A percentile compares a stretch with the other conserved stretches of the same genome.
These are phyloP conservation scores for Diaporthe australafricana DNA, from an alignment of 2,329 filamentous ascomycete genomes.

Conservation along the genomic window DNA sequence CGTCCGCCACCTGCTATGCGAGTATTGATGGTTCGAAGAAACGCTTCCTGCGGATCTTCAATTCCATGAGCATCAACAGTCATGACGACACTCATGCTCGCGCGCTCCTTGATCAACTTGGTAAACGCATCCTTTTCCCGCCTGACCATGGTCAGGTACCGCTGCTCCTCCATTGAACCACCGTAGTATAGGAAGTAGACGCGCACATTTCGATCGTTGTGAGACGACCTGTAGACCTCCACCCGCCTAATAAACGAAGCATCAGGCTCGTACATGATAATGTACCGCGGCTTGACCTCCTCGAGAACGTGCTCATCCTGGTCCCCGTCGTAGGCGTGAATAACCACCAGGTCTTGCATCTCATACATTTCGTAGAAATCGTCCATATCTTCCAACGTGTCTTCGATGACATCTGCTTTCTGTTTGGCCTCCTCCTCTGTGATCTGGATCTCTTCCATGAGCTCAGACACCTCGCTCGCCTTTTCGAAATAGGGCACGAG, in stretches of 20 bases:
- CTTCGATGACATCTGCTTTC: slow-evolving; percentile 80
- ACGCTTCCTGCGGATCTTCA: slow-evolving; percentile 89
- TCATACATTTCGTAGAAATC: slow-evolving; percentile 92
- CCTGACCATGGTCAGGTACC: slow-evolving; percentile 89
- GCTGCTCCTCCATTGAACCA: slow-evolving; percentile 93
- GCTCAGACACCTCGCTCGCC: slow-evolving; percentile 81
- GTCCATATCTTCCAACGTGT: slow-evolving; percentile 91
- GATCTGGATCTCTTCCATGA: slow-evolving; percentile 86
- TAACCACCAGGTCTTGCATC: slow-evolving; percentile 86
- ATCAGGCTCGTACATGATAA: slow-evolving; percentile 99
- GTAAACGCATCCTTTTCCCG: slow-evolving; percentile 97
- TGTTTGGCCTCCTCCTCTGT: slow-evolving; percentile 80
- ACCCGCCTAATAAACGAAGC: slow-evolving; percentile 93
- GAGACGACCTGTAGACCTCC: slow-evolving; percentile 95
- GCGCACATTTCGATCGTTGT: slow-evolving; percentile 87
- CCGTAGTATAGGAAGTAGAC: slow-evolving; percentile 99
- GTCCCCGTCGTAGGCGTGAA: slow-evolving; percentile 95
- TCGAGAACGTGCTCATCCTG: slow-evolving; percentile 97
- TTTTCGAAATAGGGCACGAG: slow-evolving; percentile 85
- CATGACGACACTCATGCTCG: slow-evolving; percentile 90
- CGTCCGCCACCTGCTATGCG: slow-evolving; percentile 94
- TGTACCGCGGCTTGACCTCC: slow-evolving; percentile 91
- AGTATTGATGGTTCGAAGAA: slow-evolving; percentile 95
- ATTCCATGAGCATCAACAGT: slow-evolving; percentile 76
- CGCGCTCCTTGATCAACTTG: slow-evolving; percentile 92